These are phyloP conservation scores for Amniculicola lignicola DNA, from an alignment of 495 filamentous ascomycete species.

Conservation along the genomic window DNA sequence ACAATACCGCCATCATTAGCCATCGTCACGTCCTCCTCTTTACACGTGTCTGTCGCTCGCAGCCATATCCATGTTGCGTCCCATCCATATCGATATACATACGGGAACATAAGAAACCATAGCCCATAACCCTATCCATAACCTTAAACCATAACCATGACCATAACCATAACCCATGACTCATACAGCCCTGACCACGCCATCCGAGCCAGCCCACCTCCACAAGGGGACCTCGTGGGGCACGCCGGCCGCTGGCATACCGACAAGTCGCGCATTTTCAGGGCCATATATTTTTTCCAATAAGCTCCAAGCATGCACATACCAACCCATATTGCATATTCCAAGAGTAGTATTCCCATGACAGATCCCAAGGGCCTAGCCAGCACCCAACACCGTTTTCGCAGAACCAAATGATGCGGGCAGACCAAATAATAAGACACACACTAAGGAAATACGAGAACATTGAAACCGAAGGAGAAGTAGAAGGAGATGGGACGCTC, in stretches of 20 bases:
- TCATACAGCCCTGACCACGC: constrained; percentile 20
- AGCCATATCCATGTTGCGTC: no score
- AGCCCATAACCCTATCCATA: no score
- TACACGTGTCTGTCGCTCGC: neutral
- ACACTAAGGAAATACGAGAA: constrained; percentile 15
- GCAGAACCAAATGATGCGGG: constrained; percentile 4
- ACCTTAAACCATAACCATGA: no score
- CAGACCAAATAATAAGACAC: neutral
- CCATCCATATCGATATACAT: neutral
- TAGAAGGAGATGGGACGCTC: constrained; percentile 13
- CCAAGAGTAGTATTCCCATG: constrained; percentile 22
- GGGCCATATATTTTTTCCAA: constrained; percentile 28
- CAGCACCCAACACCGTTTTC: constrained; percentile 28
- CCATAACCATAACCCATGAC: no score
- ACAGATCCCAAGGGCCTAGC: constrained; percentile 4
- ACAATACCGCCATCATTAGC: constrained; percentile 31
- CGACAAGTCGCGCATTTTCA: no score
- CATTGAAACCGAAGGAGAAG: constrained; percentile 9
- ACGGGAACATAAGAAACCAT: constrained; percentile 6
- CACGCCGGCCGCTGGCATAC: no score
- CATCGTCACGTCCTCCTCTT: constrained; percentile 16
- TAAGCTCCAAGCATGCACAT: constrained; percentile 33
- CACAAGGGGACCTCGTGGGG: no score
- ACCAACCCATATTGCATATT: constrained; percentile 14
- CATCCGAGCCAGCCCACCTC: neutral